Evolutionary conservation across 768 basidiomycete genomes (phyloP), one percentile per base, ranked within the genome.

Genomic region (Leucocoprinus sp.): DNA sequence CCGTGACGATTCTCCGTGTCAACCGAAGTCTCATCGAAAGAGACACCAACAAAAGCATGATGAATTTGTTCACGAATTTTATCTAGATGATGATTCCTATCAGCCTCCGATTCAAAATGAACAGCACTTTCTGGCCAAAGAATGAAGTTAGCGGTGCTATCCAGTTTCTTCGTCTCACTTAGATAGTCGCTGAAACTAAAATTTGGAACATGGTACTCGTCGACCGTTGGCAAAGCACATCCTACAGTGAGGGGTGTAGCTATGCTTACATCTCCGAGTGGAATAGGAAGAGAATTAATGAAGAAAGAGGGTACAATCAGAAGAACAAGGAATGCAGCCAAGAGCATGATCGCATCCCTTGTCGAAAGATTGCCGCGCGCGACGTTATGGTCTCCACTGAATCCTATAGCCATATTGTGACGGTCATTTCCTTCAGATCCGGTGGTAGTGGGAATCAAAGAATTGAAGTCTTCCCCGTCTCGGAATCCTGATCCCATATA

Each of bases 81-180:
- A 1, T 60, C 53, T 45, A 91, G 71, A 0, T 72, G 78, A 3
- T 60, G 62, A 8, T 69, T 60, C 48, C 74, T 73, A 42, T 80
- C 82, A 15, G 51, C 52, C 9, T 60, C 60, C 26, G 69, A 73
- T 26, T 68, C 64, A 56, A 92, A 92, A 1, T 65, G 59, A 0
- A 91, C 77, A 0, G 87, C 86, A 5, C 80, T 80, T 60, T 91
- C 88, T 0, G 89, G 87, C 86, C 88, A 91, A 1, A 92, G 64
- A 12, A 88, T 55, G 12, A 92, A 56, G 33, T 73, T 70, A 0
- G 83, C 80, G 3, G 51, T 37, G 4, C 42, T 57, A 6, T 64
- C 65, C 45, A 81, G 54, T n/a, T 56, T 68, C 34, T 54, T 54
- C 2, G 72, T 78, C 59, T 84, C 86, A 0, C 36, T 26, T n/a